Base-by-base conservation (phyloP, 2,329 filamentous ascomycete species). In the Diaporthe caulivora region DNA sequence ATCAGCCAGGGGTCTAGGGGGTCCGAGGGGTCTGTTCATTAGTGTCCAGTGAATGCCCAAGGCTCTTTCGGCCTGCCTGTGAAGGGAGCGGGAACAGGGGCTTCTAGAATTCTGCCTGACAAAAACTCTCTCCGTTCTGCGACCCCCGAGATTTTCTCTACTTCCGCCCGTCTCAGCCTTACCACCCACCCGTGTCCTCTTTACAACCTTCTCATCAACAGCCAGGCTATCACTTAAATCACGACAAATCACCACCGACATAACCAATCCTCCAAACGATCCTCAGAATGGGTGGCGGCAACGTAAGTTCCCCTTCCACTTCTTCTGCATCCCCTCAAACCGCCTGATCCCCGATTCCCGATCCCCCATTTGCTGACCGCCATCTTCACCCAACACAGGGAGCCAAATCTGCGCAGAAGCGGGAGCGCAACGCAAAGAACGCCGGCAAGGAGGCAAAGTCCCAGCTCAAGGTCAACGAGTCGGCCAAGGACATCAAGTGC, bases 401-500 rank as follows among this genome's bases (percentile, higher is more conserved):
- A 81, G 81, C 81, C 78, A 83, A 82, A 78, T 80, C 81, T 58
- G 79, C 79, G 81, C 90, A 92, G 84, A 93, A 93, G 90, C 92
- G 92, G 77, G 92, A 93, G 83, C 92, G 92, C 84, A 91, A 91
- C 82, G 86, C 86, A 76, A 92, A 93, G 84, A 89, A 92, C 76
- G 82, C 81, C 76, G 89, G 87, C 80, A 84, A 82, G 69, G 83
- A 82, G 71, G 88, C 89, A 76, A 92, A 91, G 84, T 93, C 92
- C 76, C 92, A 94, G 84, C 87, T 92, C 80, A 93, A 93, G 85
- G 83, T 86, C 77, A 95, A 95, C 85, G 87, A 89, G 78, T 87
- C 92, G 78, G 93, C 93, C 74, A 93, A 91, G 86, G 92, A 89
- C 80, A 94, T 95, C 83, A 92, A 94, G 83, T 95, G 93, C 88